A percentile compares a stretch with the other conserved stretches of the same genome.
These are phyloP conservation scores for Carex pumila DNA, from an alignment of 176 grass and related monocot genomes.

Conservation along the genomic window DNA sequence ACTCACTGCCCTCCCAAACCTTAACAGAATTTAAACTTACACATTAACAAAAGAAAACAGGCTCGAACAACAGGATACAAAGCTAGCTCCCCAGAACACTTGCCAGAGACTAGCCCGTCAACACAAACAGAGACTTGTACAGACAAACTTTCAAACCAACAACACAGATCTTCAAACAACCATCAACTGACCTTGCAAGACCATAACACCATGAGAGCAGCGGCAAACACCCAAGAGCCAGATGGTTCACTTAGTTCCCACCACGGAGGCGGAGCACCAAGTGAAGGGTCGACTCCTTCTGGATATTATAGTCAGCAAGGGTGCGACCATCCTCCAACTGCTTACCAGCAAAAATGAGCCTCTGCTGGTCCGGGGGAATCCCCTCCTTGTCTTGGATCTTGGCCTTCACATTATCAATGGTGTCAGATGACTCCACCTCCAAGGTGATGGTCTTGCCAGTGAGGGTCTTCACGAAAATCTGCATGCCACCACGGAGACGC, in stretches of 20 bases:
- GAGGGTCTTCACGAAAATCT: conserved; percentile 51
- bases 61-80: not conserved
- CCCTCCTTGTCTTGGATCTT: conserved; percentile 10
- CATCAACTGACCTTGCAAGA: not conserved
- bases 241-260: not conserved
- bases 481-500: conserved; percentile 49
- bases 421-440: conserved; percentile 27
- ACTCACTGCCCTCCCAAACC: not conserved
- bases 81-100: not conserved
- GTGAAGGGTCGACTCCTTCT: conserved; percentile 9
- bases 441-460: conserved; percentile 54
- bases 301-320: not conserved
- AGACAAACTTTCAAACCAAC: not conserved
- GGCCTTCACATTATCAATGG: conserved; percentile 4
- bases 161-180: not conserved
- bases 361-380: conserved; percentile 5
- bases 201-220: not conserved
- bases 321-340: conserved; percentile 2
- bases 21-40: not conserved
- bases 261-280: conserved; percentile 11
- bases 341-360: not conserved
- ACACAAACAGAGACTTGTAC: not conserved
- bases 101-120: not conserved
- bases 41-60: not conserved
- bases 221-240: not conserved